Evolutionary conservation across 2,329 filamentous ascomycete genomes (phyloP), one percentile per base, ranked within the genome.

Genomic region (Curvularia sp.): DNA sequence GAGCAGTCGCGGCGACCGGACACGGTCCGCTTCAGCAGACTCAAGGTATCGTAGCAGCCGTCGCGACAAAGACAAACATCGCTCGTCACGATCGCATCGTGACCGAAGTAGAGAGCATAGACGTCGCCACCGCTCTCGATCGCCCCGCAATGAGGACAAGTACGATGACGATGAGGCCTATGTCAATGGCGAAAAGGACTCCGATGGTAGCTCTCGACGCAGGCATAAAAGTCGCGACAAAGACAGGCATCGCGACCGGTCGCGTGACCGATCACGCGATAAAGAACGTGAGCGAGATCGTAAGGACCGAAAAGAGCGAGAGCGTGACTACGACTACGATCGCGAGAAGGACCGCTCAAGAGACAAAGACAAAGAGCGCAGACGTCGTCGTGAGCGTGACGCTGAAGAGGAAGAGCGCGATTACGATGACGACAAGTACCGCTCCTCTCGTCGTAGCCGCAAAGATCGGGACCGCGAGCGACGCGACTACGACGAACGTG

Each of bases 11-110:
- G 73, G 69, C 18, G 83, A 87, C 47, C 83, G 85, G 47, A 87
- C 89, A 0, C 83, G 89, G 56, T 91, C 89, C 5, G 82, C 83
- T 5, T 92, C 90, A 2, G 85, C 84, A 1, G 85, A 86, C 9
- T 77, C 77, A 36, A 86, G 83, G 63, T 85, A 87, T 66, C 85
- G 86, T 60, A 87, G 86, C 61, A 87, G 86, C 65, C 87, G 78
- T 23, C 73, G 75, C 28, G 79, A 77, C 1, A 79, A 78, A 56
- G 78, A 80, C 7, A 76, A 74, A 49, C 67, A 79, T 47, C 77
- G 77, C 10, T 80, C 79, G 5, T 81, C 79, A n/a, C 78, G 79
- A 28, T 79, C 78, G 10, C 76, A 80, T 46, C 79, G 80, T 23
- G 80, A 82, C 21, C 74, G 77, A 42, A 81, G 80, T 63, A 76